A percentile compares a stretch with the other conserved stretches of the same genome.
Conservation (phyloP, 768 basidiomycete genomes). For the Tulasnella sp. region DNA sequence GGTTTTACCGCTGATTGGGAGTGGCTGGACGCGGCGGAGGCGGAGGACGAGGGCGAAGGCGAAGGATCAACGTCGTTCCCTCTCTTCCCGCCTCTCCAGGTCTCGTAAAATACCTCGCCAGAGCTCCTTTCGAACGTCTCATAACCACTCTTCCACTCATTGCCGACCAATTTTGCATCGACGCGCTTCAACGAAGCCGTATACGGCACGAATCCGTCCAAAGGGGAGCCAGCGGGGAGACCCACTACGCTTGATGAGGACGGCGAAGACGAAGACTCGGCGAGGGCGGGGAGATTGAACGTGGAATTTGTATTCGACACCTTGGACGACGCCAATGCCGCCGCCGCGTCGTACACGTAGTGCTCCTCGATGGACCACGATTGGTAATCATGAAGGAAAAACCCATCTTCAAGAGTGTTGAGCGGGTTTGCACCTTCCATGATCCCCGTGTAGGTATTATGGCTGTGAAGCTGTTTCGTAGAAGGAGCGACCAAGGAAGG, state of each 20-base stretch:
- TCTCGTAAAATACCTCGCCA: slow-evolving; percentile 1
- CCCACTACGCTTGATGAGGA: background rate
- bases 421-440: slow-evolving; percentile 8
- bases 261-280: background rate
- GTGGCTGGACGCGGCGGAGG: background rate
- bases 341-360: background rate
- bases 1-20: too few species aligned
- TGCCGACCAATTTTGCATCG: background rate
- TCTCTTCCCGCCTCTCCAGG: background rate
- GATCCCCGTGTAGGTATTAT: background rate
- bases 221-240: background rate
- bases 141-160: background rate
- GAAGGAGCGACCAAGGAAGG: background rate
- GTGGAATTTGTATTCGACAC: background rate
- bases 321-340: background rate
- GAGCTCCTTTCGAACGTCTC: background rate
- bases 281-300: background rate
- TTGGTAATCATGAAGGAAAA: background rate
- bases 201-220: background rate
- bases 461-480: background rate
- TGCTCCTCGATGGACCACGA: slow-evolving; percentile 5
- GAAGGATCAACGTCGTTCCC: background rate
- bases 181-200: background rate
- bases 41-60: too few species aligned
- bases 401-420: slow-evolving; percentile 1